These are phyloP conservation scores for Chaetomium tenue DNA, from an alignment of 495 filamentous ascomycete genomes.

Conservation along the genomic window DNA sequence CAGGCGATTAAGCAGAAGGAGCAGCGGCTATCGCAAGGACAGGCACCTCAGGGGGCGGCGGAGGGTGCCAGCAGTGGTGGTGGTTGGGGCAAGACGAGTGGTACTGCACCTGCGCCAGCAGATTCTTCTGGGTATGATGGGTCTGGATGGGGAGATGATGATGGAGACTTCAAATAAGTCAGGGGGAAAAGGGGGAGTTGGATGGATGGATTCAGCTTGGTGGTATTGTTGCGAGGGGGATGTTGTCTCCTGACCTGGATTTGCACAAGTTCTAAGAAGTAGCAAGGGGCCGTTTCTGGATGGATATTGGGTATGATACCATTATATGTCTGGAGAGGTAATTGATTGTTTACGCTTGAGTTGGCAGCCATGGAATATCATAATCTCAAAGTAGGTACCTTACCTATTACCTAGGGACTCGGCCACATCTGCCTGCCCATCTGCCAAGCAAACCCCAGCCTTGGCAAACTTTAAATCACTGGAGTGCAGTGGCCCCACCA, in stretches of 20 bases:
- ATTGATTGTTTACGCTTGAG: too few species aligned
- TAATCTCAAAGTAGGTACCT: too few species aligned
- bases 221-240: not conserved
- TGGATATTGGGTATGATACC: too few species aligned
- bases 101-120: too few species aligned
- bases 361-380: too few species aligned
- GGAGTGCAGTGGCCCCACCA: too few species aligned
- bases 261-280: not conserved
- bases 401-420: too few species aligned
- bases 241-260: not conserved
- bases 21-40: not conserved
- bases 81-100: constrained; percentile 17
- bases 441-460: too few species aligned
- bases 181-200: not conserved
- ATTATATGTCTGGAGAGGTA: too few species aligned
- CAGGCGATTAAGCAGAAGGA: constrained; percentile 16
- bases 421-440: too few species aligned
- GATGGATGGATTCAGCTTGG: not conserved
- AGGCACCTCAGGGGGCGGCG: not conserved
- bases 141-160: constrained; percentile 33
- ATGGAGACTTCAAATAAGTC: not conserved
- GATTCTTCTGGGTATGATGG: constrained; percentile 29
- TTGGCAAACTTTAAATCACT: too few species aligned
- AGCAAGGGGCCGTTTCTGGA: not conserved
- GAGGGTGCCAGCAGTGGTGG: not conserved